Evolutionary conservation across 352 stramenopile species (phyloP).

Genomic region (Globisporangium nagaii): DNA sequence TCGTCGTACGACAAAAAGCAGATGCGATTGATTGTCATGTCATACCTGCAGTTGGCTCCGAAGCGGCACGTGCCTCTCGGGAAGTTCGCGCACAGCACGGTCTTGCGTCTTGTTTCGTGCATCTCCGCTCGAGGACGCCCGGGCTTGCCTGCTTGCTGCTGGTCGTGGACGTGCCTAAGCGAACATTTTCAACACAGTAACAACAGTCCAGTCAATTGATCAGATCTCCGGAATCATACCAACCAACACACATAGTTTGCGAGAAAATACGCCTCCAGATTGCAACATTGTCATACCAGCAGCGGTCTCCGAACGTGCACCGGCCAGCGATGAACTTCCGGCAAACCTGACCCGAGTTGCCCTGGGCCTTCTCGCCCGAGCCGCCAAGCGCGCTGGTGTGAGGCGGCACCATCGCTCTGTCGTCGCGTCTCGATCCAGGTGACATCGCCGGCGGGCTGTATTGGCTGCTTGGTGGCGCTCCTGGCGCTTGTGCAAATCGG

Average conservation of each 20-base stretch:
- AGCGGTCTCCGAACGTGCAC: conserved; percentile 77
- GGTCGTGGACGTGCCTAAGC: conserved; percentile 55
- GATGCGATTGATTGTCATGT: conserved; percentile 9
- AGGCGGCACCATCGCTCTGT: conserved; percentile 4
- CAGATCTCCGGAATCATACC: too few relatives aligned
- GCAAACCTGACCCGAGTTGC: conserved; percentile 56
- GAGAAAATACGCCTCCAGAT: too few relatives aligned
- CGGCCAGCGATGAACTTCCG: conserved; percentile 63
- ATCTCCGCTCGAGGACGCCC: conserved; percentile 25
- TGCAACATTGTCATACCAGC: conserved; percentile 49
- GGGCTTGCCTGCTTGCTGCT: conserved; percentile 7
- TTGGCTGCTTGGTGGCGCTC: not conserved
- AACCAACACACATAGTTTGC: too few relatives aligned
- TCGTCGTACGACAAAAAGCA: too few relatives aligned
- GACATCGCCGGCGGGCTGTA: not conserved
- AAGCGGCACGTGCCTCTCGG: conserved; percentile 69
- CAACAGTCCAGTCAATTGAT: too few relatives aligned
- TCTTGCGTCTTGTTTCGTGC: conserved; percentile 56
- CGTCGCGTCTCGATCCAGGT: conserved; percentile 4
- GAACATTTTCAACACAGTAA: conserved; percentile 11
- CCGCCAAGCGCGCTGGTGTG: not conserved
- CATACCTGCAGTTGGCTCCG: conserved; percentile 82
- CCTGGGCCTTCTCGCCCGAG: conserved; percentile 23
- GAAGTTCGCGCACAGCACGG: conserved; percentile 73
- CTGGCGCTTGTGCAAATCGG: conserved; percentile 4